These are phyloP conservation scores for Rhynchosporium secalis DNA, from an alignment of 2,329 filamentous ascomycete species.

Conservation along the genomic window DNA sequence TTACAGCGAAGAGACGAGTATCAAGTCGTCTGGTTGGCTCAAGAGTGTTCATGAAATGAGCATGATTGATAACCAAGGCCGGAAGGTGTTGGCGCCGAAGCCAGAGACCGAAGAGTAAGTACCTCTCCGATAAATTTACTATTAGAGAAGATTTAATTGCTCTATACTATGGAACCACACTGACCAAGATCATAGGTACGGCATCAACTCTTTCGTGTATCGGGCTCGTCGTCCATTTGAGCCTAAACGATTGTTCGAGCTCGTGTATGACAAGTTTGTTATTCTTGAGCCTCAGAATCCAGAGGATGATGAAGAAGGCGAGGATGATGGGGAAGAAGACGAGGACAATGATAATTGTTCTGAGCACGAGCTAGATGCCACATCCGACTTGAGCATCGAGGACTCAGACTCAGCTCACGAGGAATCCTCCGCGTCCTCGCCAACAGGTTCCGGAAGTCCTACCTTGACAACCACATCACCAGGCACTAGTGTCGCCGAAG, in stretches of 20 bases:
- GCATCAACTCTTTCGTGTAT: constrained; percentile 71
- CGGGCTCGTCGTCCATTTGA: constrained; percentile 54
- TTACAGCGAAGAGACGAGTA: constrained; percentile 65
- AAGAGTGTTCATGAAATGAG: constrained; percentile 70
- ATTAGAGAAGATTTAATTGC: neutral
- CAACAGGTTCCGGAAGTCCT: neutral
- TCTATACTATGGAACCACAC: too few relatives aligned
- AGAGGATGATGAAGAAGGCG: constrained; percentile 33
- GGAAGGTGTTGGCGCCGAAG: constrained; percentile 60
- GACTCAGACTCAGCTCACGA: constrained; percentile 6
- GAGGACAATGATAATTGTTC: constrained; percentile 34
- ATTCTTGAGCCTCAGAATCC: constrained; percentile 40
- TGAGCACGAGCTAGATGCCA: neutral
- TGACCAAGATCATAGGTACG: constrained; percentile 48
- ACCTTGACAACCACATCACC: constrained; percentile 1
- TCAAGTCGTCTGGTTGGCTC: constrained; percentile 68
- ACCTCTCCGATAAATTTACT: constrained; percentile 15
- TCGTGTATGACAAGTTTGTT: constrained; percentile 48
- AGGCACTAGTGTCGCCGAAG: constrained; percentile 25
- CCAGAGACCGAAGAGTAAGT: constrained; percentile 66
- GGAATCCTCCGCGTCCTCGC: neutral
- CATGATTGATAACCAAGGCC: constrained; percentile 54
- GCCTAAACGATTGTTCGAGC: constrained; percentile 42
- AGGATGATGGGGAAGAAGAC: constrained; percentile 35
- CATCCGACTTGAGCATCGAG: neutral